Evolutionary conservation across 2,329 filamentous ascomycete species (phyloP), one percentile per base, ranked within the genome.

Genomic region (Aschersonia sp.): DNA sequence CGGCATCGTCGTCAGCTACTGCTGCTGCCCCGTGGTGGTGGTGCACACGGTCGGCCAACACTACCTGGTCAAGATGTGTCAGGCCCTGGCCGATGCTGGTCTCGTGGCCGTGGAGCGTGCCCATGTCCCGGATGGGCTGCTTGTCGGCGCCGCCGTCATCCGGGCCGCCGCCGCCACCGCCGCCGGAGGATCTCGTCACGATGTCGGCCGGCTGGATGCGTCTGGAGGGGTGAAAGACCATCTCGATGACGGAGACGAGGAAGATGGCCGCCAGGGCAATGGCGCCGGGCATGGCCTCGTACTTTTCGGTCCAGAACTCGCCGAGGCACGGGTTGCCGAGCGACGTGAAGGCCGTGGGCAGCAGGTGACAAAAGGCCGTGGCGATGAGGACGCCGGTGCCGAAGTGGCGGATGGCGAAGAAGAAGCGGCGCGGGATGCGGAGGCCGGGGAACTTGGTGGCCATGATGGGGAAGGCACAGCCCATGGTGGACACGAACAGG

Each of bases 161-260:
- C 35, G 8, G 35, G 8, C 35, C 8, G 35, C 35, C 12, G 8
- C 35, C 8, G 35, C 8, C 12, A n/a, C n/a, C n/a, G n/a, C n/a
- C n/a, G n/a, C n/a, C n/a, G 7, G 14, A n/a, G 4, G 30, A n/a
- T 12, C 45, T 42, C 14, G 44, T 14, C 5, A 42, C 45, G 33
- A 50, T 41, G 12, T 45, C 46, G 39, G 52, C 49, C 2, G 59
- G 52, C 0, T 54, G 53, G 10, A 59, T 50, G 46, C 61, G 63
- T 12, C 66, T 60, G 12, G 63, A 62, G 0, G 70, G 70, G 41
- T 70, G 68, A 49, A 81, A 76, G 30, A 75, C 65, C 75, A 80
- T 94, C 63, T 96, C 89, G 51, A 96, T 74, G 9, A 81, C 72
- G 8, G 90, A 84, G 6, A 95, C 87, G 8, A 85, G 71, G 55